Percentiles rank a stretch among this genome's conserved stretches.
Conservation (phyloP, 129 eudicot genomes). For the Flaveria linearis region DNA sequence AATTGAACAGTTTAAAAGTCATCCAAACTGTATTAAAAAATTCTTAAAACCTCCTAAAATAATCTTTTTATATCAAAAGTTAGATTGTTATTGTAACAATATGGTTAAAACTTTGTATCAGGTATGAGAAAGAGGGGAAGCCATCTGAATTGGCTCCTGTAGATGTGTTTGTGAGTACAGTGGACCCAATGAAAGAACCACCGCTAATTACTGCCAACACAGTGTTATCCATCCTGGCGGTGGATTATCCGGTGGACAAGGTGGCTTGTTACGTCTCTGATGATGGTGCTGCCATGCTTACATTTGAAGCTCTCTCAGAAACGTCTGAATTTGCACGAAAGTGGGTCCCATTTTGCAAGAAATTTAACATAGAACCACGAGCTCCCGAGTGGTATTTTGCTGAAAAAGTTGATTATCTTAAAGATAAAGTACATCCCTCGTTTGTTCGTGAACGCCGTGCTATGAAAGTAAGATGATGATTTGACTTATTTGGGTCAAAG, state of each 20-base stretch:
- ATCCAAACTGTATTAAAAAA: background rate
- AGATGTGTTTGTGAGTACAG: too few species aligned
- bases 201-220: too few species aligned
- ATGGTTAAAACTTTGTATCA: background rate
- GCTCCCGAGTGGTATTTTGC: conserved; percentile 97
- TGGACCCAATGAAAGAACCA: too few species aligned
- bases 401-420: conserved; percentile 82
- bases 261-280: conserved; percentile 96
- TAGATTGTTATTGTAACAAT: background rate
- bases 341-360: conserved; percentile 97
- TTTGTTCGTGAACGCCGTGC: conserved; percentile 97
- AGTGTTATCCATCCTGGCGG: conserved; percentile 23
- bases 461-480: conserved; percentile 61
- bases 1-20: background rate
- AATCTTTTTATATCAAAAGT: background rate
- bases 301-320: conserved; percentile 92
- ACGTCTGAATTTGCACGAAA: conserved; percentile 90
- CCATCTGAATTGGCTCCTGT: too few species aligned
- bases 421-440: conserved; percentile 84
- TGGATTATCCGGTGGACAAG: conserved; percentile 91
- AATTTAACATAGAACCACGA: conserved; percentile 84
- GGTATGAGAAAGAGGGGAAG: too few species aligned
- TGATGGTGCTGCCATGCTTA: conserved; percentile 99
- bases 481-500: conserved; percentile 4
- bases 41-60: background rate